Base-by-base conservation (phyloP, 306 rosid species). In the Psophocarpus tetragonolobus region DNA sequence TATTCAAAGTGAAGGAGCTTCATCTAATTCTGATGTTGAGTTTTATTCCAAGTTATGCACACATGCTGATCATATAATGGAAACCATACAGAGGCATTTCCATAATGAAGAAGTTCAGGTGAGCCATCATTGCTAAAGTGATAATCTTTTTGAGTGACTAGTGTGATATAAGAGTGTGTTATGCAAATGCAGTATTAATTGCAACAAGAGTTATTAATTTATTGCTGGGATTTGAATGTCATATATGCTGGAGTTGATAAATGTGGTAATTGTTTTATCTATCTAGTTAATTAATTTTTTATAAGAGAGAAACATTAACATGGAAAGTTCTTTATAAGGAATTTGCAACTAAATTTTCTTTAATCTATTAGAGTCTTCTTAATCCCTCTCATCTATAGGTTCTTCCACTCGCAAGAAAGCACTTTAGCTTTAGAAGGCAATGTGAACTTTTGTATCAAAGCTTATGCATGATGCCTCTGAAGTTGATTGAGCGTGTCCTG, bases 381-480 rank as follows among this genome's bases (percentile, higher is more conserved):
- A 71, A 71, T 77, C 51, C 33, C 36, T 80, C 77, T 62, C 77
- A 64, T 83, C 27, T 81, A 33, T 83, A 96, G 99, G 98, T 96
- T 87, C 99, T 96, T 86, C 97, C 99, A 26, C 96, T 91, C 78
- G 96, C 97, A 57, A 90, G 87, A 84, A 90, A 86, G 90, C 96
- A 92, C 84, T 96, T 96, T 72, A 90, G 93, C 90, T 88, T 87
- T 87, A 82, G 86, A 81, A 91, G 68, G 68, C 99, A 96, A 75
- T 87, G 93, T 62, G 98, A 92, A 78, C 89, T 96, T 72, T 64
- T 96, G 80, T 96, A 92, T 84, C 96, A 87, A 84, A 91, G 98
- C 81, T 86, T 96, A 81, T 92, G 97, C 88, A 83, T 90, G 99
- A 96, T 96, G 99, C 97, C 99, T 73, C 80, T 96, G 81, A 96